Evolutionary conservation across 345 rosid species (phyloP).

Genomic region (Litchi chinensis): DNA sequence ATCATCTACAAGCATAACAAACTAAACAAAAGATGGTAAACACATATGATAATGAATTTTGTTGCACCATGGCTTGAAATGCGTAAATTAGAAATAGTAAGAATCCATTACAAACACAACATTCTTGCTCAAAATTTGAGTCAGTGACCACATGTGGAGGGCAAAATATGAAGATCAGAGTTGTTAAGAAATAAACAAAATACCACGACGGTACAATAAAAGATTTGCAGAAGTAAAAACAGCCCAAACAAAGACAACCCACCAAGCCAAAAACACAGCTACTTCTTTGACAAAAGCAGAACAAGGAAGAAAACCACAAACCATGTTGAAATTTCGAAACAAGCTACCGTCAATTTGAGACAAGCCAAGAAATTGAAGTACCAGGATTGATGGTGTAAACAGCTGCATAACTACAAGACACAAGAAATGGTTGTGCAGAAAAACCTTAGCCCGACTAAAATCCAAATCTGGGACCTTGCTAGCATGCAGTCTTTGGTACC

Average conservation of each 20-base stretch:
- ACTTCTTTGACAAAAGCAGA: conserved; percentile 49
- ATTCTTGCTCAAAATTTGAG: conserved; percentile 19
- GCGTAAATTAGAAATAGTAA: neutral
- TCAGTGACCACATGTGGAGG: neutral
- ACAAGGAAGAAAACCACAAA: conserved; percentile 62
- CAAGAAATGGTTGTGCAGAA: conserved; percentile 83
- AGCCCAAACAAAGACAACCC: conserved; percentile 77
- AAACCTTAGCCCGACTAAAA: conserved; percentile 89
- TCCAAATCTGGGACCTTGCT: conserved; percentile 88
- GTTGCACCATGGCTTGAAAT: conserved; percentile 4
- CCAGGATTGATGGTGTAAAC: conserved; percentile 61
- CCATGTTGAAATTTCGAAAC: conserved; percentile 35
- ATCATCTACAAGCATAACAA: conserved; percentile 1
- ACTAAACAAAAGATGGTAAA: neutral
- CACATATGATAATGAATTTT: neutral
- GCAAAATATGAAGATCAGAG: neutral
- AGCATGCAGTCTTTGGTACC: conserved; percentile 92
- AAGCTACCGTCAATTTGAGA: conserved; percentile 60
- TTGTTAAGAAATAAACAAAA: conserved; percentile 63
- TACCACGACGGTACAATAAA: conserved; percentile 66
- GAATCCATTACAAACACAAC: conserved; percentile 15
- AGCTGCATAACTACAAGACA: conserved; percentile 81
- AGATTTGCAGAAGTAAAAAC: conserved; percentile 60
- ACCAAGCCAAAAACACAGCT: conserved; percentile 83
- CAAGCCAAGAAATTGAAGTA: conserved; percentile 63